Evolutionary conservation across 2,329 filamentous ascomycete species (phyloP), one percentile per base, ranked within the genome.

Genomic region (Monosporascus cannonballus): DNA sequence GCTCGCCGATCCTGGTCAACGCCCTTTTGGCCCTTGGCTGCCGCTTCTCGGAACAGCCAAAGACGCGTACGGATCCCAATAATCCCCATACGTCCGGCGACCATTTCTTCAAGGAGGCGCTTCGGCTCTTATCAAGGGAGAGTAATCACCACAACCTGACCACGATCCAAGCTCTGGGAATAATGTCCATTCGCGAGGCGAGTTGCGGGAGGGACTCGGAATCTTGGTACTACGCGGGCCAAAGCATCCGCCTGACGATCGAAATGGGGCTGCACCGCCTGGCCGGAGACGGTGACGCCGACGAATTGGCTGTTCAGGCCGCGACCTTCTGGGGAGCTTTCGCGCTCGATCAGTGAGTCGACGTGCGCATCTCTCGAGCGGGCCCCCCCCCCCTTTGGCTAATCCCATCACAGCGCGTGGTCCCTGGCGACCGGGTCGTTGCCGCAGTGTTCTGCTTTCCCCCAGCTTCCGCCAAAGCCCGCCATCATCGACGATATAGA

Each of bases 171-270:
- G 87, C 87, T 1, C 71, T 91, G 18, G 86, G 86, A 6, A 80
- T 91, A 60, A 88, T 92, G 85, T 85, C 85, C 6, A 83, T 90
- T 57, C 75, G 87, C 42, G 86, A 91, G 69, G 85, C 84, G 3
- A 89, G 86, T 62, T 85, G 83, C 57, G 86, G 86, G 0, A 77
- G 86, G 36, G 85, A 90, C 61, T 88, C 84, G 30, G 83, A 86
- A 57, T 87, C 86, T 49, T 89, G 86, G 76, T 86, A 82, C 53
- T 86, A 87, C 57, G 82, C 84, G 2, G 86, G 87, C 1, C 83
- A 89, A 65, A 89, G 85, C 61, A 82, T 90, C 53, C 79, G 85
- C 4, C 77, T 90, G 56, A 86, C 85, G 30, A 75, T 90, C 38
- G 87, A 89, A 64, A 83, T 89, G 75, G 85, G 85, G 0, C 67